phyloP scores from a whole-genome alignment of 73 alveolate genomes.

The Halteria grandinella region DNA sequence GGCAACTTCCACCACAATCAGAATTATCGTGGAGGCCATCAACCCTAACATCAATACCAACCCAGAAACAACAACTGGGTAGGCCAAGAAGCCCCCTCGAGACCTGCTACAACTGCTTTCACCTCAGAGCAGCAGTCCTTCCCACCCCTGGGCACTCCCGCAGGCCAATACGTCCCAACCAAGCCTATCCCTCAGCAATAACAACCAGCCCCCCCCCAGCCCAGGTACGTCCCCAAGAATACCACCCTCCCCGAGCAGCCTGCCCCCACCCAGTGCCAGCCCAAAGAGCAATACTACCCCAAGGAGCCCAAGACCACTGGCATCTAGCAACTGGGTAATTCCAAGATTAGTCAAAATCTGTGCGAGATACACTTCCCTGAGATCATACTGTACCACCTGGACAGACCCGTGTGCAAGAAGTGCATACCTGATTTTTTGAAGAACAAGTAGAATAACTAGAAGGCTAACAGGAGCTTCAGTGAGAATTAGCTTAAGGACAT shows the following conservation, averaged over 20 bases:
- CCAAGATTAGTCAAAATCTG: constrained; percentile 1
- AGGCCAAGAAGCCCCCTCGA: background rate
- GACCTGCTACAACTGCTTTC: too few species aligned
- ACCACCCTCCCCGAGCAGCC: background rate
- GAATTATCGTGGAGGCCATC: background rate
- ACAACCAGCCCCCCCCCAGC: background rate
- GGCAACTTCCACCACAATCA: background rate
- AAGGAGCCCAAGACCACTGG: background rate
- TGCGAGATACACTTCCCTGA: constrained; percentile 36
- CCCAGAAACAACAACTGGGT: background rate
- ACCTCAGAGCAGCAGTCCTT: too few species aligned
- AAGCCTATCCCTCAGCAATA: too few species aligned
- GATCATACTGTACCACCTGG: constrained; percentile 1
- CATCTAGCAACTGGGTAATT: background rate
- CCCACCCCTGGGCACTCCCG: too few species aligned
- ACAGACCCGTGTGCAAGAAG: constrained; percentile 13
- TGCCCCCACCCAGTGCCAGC: background rate
- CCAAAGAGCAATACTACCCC: background rate
- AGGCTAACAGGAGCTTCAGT: background rate
- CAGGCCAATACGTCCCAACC: too few species aligned
- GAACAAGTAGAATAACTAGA: background rate
- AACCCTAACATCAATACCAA: background rate
- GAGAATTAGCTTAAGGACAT: background rate
- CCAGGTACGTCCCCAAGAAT: background rate
- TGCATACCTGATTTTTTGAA: constrained; percentile 31